Evolutionary conservation across 2,329 filamentous ascomycete genomes (phyloP), one percentile per base, ranked within the genome.

Genomic region (Cladosporium sp.): DNA sequence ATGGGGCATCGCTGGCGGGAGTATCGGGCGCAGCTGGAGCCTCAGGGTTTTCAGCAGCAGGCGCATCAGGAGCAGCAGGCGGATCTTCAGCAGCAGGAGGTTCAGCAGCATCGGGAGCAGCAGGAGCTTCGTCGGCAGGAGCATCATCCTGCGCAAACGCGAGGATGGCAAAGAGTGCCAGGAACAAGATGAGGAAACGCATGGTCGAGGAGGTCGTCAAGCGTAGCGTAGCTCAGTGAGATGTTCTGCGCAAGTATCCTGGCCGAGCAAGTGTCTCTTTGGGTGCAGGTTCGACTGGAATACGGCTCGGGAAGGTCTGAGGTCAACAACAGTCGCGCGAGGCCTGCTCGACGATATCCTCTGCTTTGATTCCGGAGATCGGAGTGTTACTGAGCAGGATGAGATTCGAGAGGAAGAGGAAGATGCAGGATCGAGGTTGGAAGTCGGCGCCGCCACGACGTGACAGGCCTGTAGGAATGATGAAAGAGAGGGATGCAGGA

Each of bases 291-390:
- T 43, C 18, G 16, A 25, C 32, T 54, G 59, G 59, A 56, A 61
- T 61, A 48, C 58, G 43, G 58, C 43, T n/a, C 8, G 43, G 18
- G 18, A 49, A 21, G 30, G 8, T 43, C 16, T 25, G 28, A 61
- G 48, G 46, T 61, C 58, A 61, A 61, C 58, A 61, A 26, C 1
- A 28, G 48, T 43, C 58, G 32, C 18, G 48, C 7, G 48, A 62
- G 30, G 30, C 46, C 26, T 28, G 48, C 46, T 43, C 48, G 30
- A 36, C 5, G 26, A 13, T 1, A 8, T 26, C 18, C 26, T 26
- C 3, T 11, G 21, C 23, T 21, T 25, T 23, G 14, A n/a, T 4
- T 30, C 23, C 39, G 11, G 14, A 21, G 32, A 26, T n/a, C 13
- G 21, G 23, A 21, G 30, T 10, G 14, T 14, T 28, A 26, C 21